Conservation (phyloP, 768 basidiomycete species). For the Boletus tylopilopsis region DNA sequence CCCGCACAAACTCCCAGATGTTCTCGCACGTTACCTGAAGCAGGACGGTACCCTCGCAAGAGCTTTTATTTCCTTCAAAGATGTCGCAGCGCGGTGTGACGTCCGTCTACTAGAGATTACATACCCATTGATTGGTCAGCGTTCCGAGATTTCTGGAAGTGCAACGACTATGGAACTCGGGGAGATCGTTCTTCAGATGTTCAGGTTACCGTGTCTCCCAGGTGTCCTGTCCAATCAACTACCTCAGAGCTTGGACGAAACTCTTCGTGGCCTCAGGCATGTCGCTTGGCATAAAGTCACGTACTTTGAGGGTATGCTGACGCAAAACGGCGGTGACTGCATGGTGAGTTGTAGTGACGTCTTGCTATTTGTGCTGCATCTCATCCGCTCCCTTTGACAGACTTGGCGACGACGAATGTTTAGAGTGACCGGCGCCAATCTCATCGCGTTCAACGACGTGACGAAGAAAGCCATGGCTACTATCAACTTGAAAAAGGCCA, state of each 20-base stretch:
- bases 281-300: slow-evolving; percentile 94
- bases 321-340: slow-evolving; percentile 93
- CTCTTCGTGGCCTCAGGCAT: slow-evolving; percentile 80
- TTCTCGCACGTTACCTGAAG: slow-evolving; percentile 78
- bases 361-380: not conserved
- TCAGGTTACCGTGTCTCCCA: slow-evolving; percentile 86
- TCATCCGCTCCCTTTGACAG: slow-evolving; percentile 34
- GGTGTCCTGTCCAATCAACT: slow-evolving; percentile 73
- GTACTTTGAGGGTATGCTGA: slow-evolving; percentile 89
- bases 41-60: slow-evolving; percentile 86
- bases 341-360: slow-evolving; percentile 49
- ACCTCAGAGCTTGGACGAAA: slow-evolving; percentile 92
- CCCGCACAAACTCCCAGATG: slow-evolving; percentile 56
- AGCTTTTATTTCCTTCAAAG: slow-evolving; percentile 86
- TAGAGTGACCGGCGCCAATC: slow-evolving; percentile 78
- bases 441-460: slow-evolving; percentile 90
- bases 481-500: slow-evolving; percentile 86
- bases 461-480: slow-evolving; percentile 87
- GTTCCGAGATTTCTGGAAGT: slow-evolving; percentile 47
- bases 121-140: slow-evolving; percentile 78
- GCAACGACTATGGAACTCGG: slow-evolving; percentile 73
- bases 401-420: slow-evolving; percentile 81
- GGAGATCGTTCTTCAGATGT: slow-evolving; percentile 85
- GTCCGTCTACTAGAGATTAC: slow-evolving; percentile 80
- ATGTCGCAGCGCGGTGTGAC: slow-evolving; percentile 79